Evolutionary conservation across 495 filamentous ascomycete species (phyloP).

Genomic region (Penicillium paradoxum): DNA sequence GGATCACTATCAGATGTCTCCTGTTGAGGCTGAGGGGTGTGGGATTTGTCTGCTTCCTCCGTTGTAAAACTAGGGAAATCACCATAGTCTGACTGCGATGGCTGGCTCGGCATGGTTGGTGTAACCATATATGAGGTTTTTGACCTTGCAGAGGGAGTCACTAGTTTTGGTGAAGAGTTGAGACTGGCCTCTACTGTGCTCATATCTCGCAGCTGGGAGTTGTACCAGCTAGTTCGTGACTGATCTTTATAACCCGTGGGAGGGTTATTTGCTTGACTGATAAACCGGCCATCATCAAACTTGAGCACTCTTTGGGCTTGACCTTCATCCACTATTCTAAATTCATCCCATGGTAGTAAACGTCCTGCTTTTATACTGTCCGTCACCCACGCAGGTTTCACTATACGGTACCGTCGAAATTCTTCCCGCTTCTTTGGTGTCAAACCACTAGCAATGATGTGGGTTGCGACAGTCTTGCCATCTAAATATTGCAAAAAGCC

Average conservation of each 20-base stretch:
- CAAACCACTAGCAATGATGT: constrained; percentile 86
- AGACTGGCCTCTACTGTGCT: constrained; percentile 7
- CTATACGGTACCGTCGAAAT: constrained; percentile 79
- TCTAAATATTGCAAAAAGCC: constrained; percentile 94
- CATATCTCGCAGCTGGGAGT: constrained; percentile 54
- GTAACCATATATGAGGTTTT: neutral
- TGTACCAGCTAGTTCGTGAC: constrained; percentile 73
- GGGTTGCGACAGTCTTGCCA: constrained; percentile 86
- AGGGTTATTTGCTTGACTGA: constrained; percentile 58
- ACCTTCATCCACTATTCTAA: constrained; percentile 74
- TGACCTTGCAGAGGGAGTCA: constrained; percentile 5
- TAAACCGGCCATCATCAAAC: constrained; percentile 65
- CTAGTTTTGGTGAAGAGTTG: neutral
- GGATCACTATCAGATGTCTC: neutral
- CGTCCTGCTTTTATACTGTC: constrained; percentile 79
- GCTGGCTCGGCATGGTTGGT: constrained; percentile 1
- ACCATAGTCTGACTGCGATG: constrained; percentile 40
- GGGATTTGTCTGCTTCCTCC: constrained; percentile 14
- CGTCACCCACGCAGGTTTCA: constrained; percentile 93
- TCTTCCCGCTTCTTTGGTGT: constrained; percentile 90
- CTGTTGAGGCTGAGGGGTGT: neutral
- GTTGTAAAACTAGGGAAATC: constrained; percentile 41
- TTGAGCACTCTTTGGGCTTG: constrained; percentile 70
- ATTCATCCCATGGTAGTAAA: constrained; percentile 79
- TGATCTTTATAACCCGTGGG: constrained; percentile 65